These are phyloP conservation scores for Besnoitia besnoiti DNA, from an alignment of 169 alveolate genomes.

Conservation along the genomic window DNA sequence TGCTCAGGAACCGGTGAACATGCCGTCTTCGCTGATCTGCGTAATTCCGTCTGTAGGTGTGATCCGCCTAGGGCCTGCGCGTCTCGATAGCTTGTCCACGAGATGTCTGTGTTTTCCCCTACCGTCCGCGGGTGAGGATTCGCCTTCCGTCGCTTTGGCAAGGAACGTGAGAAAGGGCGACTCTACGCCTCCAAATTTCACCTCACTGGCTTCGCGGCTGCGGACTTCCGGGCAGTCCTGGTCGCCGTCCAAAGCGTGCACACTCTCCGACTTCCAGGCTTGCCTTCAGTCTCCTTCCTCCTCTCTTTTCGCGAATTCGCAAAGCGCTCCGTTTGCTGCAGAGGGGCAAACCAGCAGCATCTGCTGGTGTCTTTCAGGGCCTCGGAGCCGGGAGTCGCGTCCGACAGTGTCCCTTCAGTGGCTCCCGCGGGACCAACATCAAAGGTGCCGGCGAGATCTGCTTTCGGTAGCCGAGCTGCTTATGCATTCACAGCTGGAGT, in stretches of 20 bases:
- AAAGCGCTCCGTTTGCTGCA: neutral
- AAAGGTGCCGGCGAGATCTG: neutral
- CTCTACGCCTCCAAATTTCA: neutral
- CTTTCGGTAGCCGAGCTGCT: neutral
- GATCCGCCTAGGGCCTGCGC: neutral
- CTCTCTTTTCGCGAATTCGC: neutral
- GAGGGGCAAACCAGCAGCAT: neutral
- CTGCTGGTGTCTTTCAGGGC: neutral
- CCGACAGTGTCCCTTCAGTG: slow-evolving; percentile 15
- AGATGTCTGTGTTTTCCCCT: neutral
- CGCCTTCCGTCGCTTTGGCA: no score
- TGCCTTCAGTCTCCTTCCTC: neutral
- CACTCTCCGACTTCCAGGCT: neutral
- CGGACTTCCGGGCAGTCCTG: neutral
- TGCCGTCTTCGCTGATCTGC: slow-evolving; percentile 16
- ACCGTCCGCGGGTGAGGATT: neutral
- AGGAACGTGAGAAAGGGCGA: neutral
- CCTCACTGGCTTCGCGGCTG: neutral
- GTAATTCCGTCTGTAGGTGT: neutral
- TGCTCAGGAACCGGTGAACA: no score
- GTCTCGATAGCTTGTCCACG: neutral
- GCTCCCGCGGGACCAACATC: slow-evolving; percentile 33
- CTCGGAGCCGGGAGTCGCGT: neutral
- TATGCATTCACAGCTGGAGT: neutral
- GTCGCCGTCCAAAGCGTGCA: neutral